Base-by-base conservation (phyloP, 75 land plant species). In the Sequoiadendron giganteum region DNA sequence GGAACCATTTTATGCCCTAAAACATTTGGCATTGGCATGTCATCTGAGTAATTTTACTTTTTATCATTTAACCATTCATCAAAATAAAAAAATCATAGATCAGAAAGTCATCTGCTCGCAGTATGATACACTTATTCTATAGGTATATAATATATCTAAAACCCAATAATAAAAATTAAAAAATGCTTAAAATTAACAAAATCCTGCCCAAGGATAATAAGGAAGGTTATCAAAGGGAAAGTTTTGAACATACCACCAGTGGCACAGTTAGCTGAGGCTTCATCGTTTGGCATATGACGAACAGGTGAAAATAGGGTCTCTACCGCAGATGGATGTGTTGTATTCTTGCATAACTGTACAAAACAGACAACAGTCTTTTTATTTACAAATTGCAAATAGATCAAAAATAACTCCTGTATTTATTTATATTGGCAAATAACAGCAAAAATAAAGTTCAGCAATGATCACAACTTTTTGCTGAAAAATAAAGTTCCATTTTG, bases 261-360 rank as follows among this genome's bases (percentile, higher is more conserved):
- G 3, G 14, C 11, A 82, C 32, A 28, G 28, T 16, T 82, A 39
- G 7, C 13, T 82, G 84, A 82, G 84, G 52, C 84, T 45, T 82
- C 84, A 45, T 11, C 84, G 10, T 82, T 45, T 82, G 84, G 84
- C 10, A 82, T 45, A 82, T 45, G 49, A 82, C 15, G 15, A 82
- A 82, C 52, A 45, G 32, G 84, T 43, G 84, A 82, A 82, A 82
- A 45, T 82, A 82, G 30, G 30, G 30, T 45, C 3, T 45, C 84
- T 10, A 45, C 84, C n/a, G n/a, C 52, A 45, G 84, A 28, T 28
- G 30, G 52, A 82, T 45, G 32, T 43, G 84, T 45, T 45, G 84
- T 19, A 43, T 82, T 40, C 49, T 47, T 82, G 84, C 48, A 45
- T 82, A 82, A 48, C 83, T 81, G 45, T 42, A 81, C 39, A 81